Conservation (phyloP, 768 basidiomycete species). For the Leccinum arenicola region DNA sequence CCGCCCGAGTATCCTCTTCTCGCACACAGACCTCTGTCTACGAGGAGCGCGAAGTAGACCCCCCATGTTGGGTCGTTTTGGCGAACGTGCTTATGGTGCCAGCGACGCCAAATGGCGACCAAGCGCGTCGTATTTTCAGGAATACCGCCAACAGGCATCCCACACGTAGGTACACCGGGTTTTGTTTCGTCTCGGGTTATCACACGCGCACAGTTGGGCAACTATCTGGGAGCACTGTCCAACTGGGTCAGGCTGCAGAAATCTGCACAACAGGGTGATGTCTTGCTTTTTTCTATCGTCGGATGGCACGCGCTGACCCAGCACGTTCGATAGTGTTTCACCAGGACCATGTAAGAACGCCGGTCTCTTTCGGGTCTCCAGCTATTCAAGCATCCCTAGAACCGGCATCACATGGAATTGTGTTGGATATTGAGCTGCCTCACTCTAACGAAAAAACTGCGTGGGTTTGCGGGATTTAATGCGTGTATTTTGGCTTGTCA, state of each 20-base stretch:
- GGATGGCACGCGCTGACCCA: constrained; percentile 48
- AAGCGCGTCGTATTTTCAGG: constrained; percentile 73
- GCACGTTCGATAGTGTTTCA: constrained; percentile 73
- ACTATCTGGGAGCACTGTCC: constrained; percentile 85
- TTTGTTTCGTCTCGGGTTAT: neutral
- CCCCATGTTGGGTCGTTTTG: constrained; percentile 6
- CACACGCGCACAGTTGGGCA: constrained; percentile 65
- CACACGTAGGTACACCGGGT: constrained; percentile 58
- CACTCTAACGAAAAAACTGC: constrained; percentile 76
- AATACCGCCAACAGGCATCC: constrained; percentile 90
- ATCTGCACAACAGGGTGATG: constrained; percentile 52
- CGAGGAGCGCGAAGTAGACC: no score
- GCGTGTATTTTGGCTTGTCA: no score
- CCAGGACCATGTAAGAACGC: constrained; percentile 74
- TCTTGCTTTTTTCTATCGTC: constrained; percentile 70
- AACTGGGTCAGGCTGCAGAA: constrained; percentile 87
- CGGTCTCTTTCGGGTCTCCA: neutral
- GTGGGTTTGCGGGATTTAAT: constrained; percentile 14
- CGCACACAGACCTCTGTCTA: no score
- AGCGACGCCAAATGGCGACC: constrained; percentile 8
- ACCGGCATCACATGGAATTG: constrained; percentile 79
- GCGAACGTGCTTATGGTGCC: constrained; percentile 1
- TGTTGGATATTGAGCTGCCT: constrained; percentile 89
- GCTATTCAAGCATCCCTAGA: constrained; percentile 41
- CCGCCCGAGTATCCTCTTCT: no score